A percentile compares a stretch with the other conserved stretches of the same genome.
phyloP scores from a whole-genome alignment of 202 grass and related monocot genomes.

The Sporobolus alterniflorus region DNA sequence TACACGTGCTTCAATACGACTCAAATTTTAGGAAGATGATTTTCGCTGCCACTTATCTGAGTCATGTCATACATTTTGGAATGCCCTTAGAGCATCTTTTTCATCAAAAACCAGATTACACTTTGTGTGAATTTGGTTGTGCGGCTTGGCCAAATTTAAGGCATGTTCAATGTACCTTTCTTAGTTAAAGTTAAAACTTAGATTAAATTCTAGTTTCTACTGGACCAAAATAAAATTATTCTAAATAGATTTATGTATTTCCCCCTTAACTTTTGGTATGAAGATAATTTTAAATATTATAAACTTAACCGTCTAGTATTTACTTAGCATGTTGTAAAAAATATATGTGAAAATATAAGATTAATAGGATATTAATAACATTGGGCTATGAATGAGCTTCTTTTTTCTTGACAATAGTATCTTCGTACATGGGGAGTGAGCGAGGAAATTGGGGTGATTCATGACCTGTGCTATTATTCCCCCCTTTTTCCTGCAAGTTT shows the following conservation, averaged over 20 bases:
- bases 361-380: background rate
- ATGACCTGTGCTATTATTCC: background rate
- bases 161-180: too few relatives aligned
- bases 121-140: background rate
- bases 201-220: background rate
- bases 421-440: conserved; percentile 30
- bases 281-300: background rate
- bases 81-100: too few relatives aligned
- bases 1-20: too few relatives aligned
- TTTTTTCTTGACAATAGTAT: background rate
- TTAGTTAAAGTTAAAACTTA: too few relatives aligned
- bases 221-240: background rate
- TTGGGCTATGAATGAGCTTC: background rate
- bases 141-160: background rate
- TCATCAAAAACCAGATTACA: background rate
- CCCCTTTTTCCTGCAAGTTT: background rate
- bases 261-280: background rate
- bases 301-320: too few relatives aligned
- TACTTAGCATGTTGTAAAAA: background rate
- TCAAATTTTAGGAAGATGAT: too few relatives aligned
- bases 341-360: background rate
- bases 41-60: too few relatives aligned
- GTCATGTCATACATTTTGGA: too few relatives aligned
- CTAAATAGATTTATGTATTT: background rate
- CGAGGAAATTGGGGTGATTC: background rate